Evolutionary conservation across 805 yeast species (phyloP), one percentile per base, ranked within the genome.

Genomic region (Kodamaea sagamina): DNA sequence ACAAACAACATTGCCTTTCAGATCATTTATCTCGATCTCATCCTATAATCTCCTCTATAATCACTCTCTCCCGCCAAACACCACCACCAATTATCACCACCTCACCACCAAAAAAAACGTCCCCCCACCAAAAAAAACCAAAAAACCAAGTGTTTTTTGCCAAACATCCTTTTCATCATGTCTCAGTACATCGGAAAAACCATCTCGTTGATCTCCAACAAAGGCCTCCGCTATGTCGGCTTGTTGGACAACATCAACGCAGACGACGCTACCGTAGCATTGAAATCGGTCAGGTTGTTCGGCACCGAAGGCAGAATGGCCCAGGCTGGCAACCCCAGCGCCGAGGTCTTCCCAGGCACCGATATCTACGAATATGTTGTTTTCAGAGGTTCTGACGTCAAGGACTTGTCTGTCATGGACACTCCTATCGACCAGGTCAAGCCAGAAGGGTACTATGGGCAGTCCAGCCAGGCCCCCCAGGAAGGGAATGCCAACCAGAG

Each of bases 121-220:
- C 24, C 8, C n/a, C n/a, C n/a, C n/a, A n/a, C n/a, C 31, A 27
- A 27, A 27, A 27, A 27, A 27, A 27, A 31, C 35, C 21, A 31
- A 18, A 31, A 31, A 19, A 27, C 31, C 31, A 11, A 27, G 13
- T 27, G n/a, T 16, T 6, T 27, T 27, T 9, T 27, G 31, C n/a
- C 11, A 27, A 11, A 11, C 31, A 27, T 27, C 31, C 7, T 6
- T 16, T 4, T 15, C 34, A 24, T 44, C 35, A 93, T 93, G 98
- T 84, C 97, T 36, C 89, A 89, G 59, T 90, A 84, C 65, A 86
- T 89, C 52, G 98, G 98, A 7, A 88, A 88, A 62, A 84, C 92
- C 40, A 88, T 89, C 54, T 81, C 93, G 18, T 73, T 89, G 61
- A 78, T 86, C 49, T 84, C 95, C 46, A 80, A 79, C 59, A 82